Base-by-base conservation (phyloP, 768 basidiomycete genomes). In the Mycena filopes region DNA sequence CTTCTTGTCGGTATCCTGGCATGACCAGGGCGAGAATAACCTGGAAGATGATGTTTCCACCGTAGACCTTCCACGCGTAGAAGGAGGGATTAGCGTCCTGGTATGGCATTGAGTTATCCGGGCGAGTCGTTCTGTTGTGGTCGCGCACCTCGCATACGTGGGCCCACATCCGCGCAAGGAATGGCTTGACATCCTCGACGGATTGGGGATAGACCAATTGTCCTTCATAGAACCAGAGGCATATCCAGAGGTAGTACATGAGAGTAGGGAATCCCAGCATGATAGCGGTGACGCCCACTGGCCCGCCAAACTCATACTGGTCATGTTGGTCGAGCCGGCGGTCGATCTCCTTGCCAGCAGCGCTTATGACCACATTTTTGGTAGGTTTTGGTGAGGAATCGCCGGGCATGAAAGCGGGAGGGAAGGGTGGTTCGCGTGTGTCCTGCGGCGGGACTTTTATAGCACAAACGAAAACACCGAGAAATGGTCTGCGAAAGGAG, bases 161-260 rank as follows among this genome's bases (percentile, higher is more conserved):
- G n/a, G 75, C 82, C 89, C 93, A 94, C 92, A 98, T 95, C 50
- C 85, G 83, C 59, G 76, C 73, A 26, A 98, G 75, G 82, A 96
- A 96, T 1, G 96, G 95, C 64, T 81, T 68, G 42, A 96, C 83
- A 62, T 94, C 93, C 28, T 86, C 87, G 29, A 86, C 63, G 10
- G 92, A 92, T 16, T 78, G 78, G 1, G 95, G 96, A 67, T 83
- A 77, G 10, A 91, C 87, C 38, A 96, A 81, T 68, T 86, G 85
- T 43, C 98, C 98, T 69, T 98, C 92, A 74, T 98, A 96, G 78
- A 96, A 97, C 89, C 92, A 94, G 38, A 98, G 86, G 74, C 98
- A 99, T 63, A 94, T 94, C 95, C 95, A 98, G 67, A 99, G 87
- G 81, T 99, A 99, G 78, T 98, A 99, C 96, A 99, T 99, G 66